These are phyloP conservation scores for Pseudogymnoascus sp. DNA, from an alignment of 2,329 filamentous ascomycete species.

Conservation along the genomic window DNA sequence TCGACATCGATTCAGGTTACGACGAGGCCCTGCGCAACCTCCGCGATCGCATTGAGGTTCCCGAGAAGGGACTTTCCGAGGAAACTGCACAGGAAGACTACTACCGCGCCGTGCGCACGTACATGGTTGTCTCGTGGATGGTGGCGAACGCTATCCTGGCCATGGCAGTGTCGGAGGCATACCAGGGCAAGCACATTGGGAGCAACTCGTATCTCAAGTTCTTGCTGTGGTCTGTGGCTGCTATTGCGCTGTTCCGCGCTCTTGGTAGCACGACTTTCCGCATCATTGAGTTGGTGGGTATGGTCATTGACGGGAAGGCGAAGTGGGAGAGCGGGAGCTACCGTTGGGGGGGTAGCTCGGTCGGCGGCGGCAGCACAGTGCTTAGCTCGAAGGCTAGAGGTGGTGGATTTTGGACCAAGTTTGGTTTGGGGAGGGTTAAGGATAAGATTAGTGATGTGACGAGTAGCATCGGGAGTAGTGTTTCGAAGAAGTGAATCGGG, in stretches of 20 bases:
- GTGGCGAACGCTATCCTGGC: slow-evolving; percentile 83
- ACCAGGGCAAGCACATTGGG: slow-evolving; percentile 62
- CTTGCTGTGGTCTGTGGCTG: slow-evolving; percentile 86
- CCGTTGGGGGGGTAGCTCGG: background rate
- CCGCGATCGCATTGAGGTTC: slow-evolving; percentile 82
- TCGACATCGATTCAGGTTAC: slow-evolving; percentile 96
- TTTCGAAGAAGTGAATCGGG: slow-evolving; percentile 7
- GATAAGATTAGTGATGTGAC: slow-evolving; percentile 18
- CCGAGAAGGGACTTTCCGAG: slow-evolving; percentile 54
- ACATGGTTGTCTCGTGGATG: slow-evolving; percentile 97
- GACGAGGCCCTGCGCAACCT: slow-evolving; percentile 95
- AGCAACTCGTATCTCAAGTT: slow-evolving; percentile 88
- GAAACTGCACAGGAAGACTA: slow-evolving; percentile 93
- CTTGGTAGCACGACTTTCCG: slow-evolving; percentile 76
- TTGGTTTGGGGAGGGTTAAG: slow-evolving; percentile 14
- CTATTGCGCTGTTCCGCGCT: slow-evolving; percentile 79
- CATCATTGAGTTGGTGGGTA: slow-evolving; percentile 75
- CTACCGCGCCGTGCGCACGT: slow-evolving; percentile 93
- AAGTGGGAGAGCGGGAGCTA: slow-evolving; percentile 12
- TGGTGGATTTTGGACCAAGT: slow-evolving; percentile 23
- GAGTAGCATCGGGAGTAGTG: slow-evolving; percentile 26
- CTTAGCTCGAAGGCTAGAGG: slow-evolving; percentile 26
- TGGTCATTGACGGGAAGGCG: slow-evolving; percentile 78
- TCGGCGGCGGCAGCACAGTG: background rate
- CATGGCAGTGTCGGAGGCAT: slow-evolving; percentile 87